These are phyloP conservation scores for Lepidopterella palustris DNA, from an alignment of 495 filamentous ascomycete species.

Conservation along the genomic window DNA sequence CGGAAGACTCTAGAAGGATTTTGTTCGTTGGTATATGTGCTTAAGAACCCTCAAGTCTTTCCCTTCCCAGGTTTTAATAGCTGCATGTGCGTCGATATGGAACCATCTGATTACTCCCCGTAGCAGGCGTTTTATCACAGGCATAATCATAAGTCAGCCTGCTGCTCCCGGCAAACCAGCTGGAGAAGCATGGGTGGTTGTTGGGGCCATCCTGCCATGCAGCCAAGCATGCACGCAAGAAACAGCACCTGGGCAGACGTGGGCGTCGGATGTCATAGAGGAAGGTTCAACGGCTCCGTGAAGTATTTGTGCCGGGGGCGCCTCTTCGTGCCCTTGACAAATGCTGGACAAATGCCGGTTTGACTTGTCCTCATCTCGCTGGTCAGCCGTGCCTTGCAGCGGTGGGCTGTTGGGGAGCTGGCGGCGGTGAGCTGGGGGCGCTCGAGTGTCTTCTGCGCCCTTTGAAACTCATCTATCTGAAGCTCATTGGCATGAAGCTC, in stretches of 20 bases:
- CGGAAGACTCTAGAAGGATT: no score
- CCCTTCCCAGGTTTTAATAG: not conserved
- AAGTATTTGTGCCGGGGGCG: not conserved
- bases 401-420: not conserved
- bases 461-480: constrained; percentile 28
- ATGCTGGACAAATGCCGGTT: not conserved
- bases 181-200: no score
- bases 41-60: not conserved
- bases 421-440: not conserved
- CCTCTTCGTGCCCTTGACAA: not conserved
- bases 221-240: not conserved
- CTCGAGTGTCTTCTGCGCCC: constrained; percentile 4
- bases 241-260: not conserved
- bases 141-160: not conserved
- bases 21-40: no score
- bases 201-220: not conserved
- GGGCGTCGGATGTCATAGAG: not conserved
- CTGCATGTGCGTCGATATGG: not conserved
- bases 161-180: not conserved
- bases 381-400: not conserved
- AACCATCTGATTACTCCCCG: not conserved
- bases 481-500: constrained; percentile 25
- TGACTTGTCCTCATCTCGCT: not conserved
- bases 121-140: not conserved
- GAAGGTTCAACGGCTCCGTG: not conserved